Evolutionary conservation across 176 grass and related monocot species (phyloP).

Genomic region (Lolium multiflorum): DNA sequence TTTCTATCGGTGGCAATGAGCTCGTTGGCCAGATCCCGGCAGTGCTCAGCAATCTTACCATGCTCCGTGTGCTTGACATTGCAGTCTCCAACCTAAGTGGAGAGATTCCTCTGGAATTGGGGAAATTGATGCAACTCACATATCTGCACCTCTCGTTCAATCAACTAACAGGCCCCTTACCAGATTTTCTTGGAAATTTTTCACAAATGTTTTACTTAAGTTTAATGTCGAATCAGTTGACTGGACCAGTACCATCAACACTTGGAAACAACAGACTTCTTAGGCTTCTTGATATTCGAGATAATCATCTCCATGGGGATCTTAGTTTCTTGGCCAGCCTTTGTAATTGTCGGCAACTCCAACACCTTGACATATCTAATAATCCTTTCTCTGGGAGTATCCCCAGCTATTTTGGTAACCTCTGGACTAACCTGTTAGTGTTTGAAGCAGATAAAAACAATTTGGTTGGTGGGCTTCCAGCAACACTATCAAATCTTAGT

Average conservation of each 20-base stretch:
- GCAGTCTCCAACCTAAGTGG: background rate
- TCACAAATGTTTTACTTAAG: background rate
- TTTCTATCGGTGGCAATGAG: background rate
- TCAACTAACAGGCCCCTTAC: background rate
- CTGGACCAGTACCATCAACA: background rate
- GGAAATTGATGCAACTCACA: background rate
- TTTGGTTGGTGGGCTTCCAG: background rate
- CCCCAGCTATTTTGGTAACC: conserved; percentile 15
- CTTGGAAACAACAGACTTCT: background rate
- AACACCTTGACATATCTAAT: accelerated
- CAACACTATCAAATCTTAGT: background rate
- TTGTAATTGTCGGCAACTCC: background rate
- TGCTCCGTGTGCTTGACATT: background rate
- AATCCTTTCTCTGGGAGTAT: background rate
- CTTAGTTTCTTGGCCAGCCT: conserved; percentile 11
- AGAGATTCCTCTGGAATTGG: background rate
- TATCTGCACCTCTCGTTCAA: background rate
- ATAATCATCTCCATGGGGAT: background rate
- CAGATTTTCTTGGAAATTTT: background rate
- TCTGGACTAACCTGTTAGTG: background rate
- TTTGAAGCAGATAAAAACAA: background rate
- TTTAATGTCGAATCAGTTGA: background rate
- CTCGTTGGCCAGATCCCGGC: background rate
- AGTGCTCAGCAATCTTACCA: conserved; percentile 7
- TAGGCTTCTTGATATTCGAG: accelerated